Conservation (phyloP, 139 green algal species). For the Volvox africanus region DNA sequence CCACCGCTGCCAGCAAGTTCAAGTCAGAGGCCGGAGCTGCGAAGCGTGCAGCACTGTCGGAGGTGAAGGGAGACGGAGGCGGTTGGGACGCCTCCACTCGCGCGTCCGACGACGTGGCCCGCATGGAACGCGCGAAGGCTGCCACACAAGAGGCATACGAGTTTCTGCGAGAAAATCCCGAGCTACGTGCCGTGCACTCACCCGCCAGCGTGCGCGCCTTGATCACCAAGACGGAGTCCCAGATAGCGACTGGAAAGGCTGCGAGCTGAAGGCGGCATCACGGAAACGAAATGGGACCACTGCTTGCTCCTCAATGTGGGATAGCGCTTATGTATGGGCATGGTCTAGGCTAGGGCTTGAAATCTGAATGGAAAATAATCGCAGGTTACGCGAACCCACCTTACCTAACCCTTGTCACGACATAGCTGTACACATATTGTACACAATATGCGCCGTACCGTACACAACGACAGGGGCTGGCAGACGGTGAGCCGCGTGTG, state of each 20-base stretch:
- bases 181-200: constrained; percentile 39
- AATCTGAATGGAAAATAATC: too few species aligned
- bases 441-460: too few species aligned
- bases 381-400: too few species aligned
- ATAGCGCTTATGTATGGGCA: too few species aligned
- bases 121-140: constrained; percentile 5
- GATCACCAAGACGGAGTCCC: constrained; percentile 4
- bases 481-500: too few species aligned
- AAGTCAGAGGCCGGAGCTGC: constrained; percentile 23
- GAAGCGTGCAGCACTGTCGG: not conserved
- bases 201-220: constrained; percentile 39
- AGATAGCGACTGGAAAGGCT: not conserved
- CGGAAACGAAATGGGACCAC: too few species aligned
- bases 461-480: too few species aligned
- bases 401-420: too few species aligned
- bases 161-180: constrained; percentile 53
- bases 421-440: too few species aligned
- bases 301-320: too few species aligned
- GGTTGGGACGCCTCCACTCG: constrained; percentile 44
- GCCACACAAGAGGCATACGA: constrained; percentile 23
- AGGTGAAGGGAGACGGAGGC: not conserved
- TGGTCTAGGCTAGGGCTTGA: too few species aligned
- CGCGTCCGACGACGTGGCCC: constrained; percentile 27
- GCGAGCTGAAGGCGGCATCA: not conserved
- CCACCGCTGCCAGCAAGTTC: not conserved